Base-by-base conservation (phyloP, 2,329 filamentous ascomycete species). In the Aspergillus viridinutans region DNA sequence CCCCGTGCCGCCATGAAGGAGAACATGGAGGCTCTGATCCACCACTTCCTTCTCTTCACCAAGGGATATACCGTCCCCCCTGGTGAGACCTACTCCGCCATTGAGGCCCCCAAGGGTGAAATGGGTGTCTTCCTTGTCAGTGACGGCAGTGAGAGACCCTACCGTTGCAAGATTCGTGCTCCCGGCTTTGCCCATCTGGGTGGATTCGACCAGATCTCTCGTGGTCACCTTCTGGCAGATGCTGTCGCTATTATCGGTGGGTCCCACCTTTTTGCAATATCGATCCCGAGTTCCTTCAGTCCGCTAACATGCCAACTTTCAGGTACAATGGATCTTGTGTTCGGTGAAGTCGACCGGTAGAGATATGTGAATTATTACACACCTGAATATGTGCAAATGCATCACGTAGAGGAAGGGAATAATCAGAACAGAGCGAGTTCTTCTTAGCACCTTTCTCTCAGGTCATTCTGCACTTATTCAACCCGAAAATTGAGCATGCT, bases 21-120 rank as follows among this genome's bases (percentile, higher is more conserved):
- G 85, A 99, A 99, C 82, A 99, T 99, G 95, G 94, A 99, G 81
- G 92, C 94, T 42, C 85, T 99, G 47, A 99, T 99, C 74, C 94
- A 99, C 81, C 94, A 99, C 82, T 99, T 99, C 84, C 80, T 99
- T 64, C 87, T 99, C 54, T 99, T 93, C 82, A 97, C 92, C 76
- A 99, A 99, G 85, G 94, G 94, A 58, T 99, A 99, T 78, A 85
- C 91, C 48, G 94, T 99, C 3, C 94, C 94, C 47, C 94, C 95
- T 7, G 95, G 94, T 61, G 94, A 99, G 83, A 99, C 94, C 5
- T 99, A 99, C 83, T 92, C 89, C 49, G 93, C 89, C 61, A 99
- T 99, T 64, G 94, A 99, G 82, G 94, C 95, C n/a, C 94, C 94
- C 59, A 99, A 99, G 88, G 94, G 94, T 69, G 94, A 99, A 81